Evolutionary conservation across 202 grass and related monocot species (phyloP).

Genomic region (Hordeum pubiflorum): DNA sequence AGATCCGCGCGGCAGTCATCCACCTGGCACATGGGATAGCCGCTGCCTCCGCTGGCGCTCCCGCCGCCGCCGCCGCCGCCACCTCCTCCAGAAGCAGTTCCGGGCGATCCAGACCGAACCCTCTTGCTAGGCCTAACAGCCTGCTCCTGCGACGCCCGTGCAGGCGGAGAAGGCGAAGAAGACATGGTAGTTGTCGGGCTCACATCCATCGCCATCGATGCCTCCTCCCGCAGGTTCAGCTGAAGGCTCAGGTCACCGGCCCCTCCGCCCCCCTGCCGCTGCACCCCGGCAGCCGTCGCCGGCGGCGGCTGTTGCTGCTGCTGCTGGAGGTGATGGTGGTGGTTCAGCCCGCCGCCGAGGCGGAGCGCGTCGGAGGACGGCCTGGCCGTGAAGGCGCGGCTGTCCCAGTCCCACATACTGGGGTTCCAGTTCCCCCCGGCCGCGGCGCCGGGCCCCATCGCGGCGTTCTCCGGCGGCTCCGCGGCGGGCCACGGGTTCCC

Average conservation of each 20-base stretch:
- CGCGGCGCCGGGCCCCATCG: neutral
- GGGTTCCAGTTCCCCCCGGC: constrained; percentile 71
- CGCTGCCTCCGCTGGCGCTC: constrained; percentile 18
- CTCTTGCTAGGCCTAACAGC: constrained; percentile 53
- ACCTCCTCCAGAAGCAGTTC: constrained; percentile 27
- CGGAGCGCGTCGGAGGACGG: constrained; percentile 40
- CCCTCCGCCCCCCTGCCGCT: neutral
- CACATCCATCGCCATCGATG: constrained; percentile 17
- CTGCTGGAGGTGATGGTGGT: neutral
- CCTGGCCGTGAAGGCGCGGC: constrained; percentile 52
- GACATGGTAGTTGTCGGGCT: constrained; percentile 19
- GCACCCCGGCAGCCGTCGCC: neutral
- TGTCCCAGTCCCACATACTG: constrained; percentile 88
- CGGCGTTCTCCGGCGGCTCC: neutral
- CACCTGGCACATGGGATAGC: constrained; percentile 94
- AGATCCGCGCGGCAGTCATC: constrained; percentile 90
- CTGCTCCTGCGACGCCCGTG: constrained; percentile 26
- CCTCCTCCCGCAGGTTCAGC: constrained; percentile 40
- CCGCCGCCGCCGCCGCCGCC: constrained; percentile 19
- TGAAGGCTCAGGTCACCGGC: constrained; percentile 48
- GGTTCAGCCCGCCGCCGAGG: neutral
- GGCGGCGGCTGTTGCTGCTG: neutral
- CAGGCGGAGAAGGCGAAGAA: constrained; percentile 28
- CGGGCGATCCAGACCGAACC: constrained; percentile 74
- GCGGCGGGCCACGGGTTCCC: constrained; percentile 41